Evolutionary conservation across 257 asterid species (phyloP).

Genomic region (Penstemon barbatus): DNA sequence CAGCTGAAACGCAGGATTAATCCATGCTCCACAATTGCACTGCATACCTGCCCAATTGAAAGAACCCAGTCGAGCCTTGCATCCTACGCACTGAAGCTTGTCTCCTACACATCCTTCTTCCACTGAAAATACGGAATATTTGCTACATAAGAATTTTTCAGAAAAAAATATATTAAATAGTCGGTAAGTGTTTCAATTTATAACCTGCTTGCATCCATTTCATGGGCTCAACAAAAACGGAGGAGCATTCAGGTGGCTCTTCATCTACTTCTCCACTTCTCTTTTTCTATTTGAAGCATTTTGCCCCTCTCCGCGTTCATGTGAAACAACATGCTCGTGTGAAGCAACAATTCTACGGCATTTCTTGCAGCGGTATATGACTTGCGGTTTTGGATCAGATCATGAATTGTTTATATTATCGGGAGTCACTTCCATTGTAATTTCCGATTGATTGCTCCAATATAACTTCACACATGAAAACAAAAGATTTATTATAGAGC

Average conservation of each 20-base stretch:
- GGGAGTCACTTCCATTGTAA: slow-evolving; percentile 36
- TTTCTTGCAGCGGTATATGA: slow-evolving; percentile 85
- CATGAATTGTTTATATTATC: slow-evolving; percentile 24
- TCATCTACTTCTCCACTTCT: slow-evolving; percentile 36
- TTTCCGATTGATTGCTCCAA: slow-evolving; percentile 17
- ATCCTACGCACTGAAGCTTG: slow-evolving; percentile 78
- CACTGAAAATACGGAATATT: slow-evolving; percentile 40
- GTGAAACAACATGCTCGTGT: slow-evolving; percentile 60
- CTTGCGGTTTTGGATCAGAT: slow-evolving; percentile 46
- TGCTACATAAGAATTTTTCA: slow-evolving; percentile 21
- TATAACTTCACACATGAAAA: slow-evolving; percentile 17
- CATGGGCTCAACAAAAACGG: slow-evolving; percentile 93
- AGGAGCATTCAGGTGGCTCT: slow-evolving; percentile 64
- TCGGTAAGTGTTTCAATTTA: slow-evolving; percentile 1
- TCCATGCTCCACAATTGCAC: slow-evolving; percentile 90
- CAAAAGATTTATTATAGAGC: neutral
- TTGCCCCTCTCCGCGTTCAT: slow-evolving; percentile 74
- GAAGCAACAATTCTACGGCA: slow-evolving; percentile 92
- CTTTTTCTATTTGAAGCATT: slow-evolving; percentile 70
- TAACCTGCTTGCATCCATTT: slow-evolving; percentile 89
- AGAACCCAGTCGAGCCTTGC: slow-evolving; percentile 81
- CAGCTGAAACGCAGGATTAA: slow-evolving; percentile 93
- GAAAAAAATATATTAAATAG: neutral
- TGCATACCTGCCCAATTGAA: slow-evolving; percentile 97
- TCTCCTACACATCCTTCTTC: slow-evolving; percentile 73